A percentile compares a stretch with the other conserved stretches of the same genome.
These are phyloP conservation scores for Nemania abortiva DNA, from an alignment of 2,329 filamentous ascomycete species.

Conservation along the genomic window DNA sequence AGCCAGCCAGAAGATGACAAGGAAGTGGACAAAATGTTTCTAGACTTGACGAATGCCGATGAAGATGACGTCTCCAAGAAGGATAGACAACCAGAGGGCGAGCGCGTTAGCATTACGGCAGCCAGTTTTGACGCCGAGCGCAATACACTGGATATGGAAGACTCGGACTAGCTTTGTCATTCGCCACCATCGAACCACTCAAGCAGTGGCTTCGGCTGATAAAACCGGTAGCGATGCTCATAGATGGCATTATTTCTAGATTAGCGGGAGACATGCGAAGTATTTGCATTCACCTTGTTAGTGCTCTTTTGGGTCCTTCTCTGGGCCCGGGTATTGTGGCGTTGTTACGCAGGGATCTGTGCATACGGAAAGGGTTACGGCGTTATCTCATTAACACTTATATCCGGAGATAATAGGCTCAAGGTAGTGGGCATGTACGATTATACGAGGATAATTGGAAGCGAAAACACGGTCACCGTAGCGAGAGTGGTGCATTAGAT, in stretches of 20 bases:
- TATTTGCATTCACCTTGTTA: background rate
- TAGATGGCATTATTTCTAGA: conserved; percentile 4
- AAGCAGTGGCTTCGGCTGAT: background rate
- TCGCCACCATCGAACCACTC: background rate
- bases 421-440: conserved; percentile 34
- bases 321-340: background rate
- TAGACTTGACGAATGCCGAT: conserved; percentile 66
- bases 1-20: conserved; percentile 58
- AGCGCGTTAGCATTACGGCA: conserved; percentile 51
- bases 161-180: conserved; percentile 47
- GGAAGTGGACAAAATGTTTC: conserved; percentile 67
- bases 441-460: conserved; percentile 18
- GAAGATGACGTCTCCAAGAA: conserved; percentile 56
- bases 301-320: background rate
- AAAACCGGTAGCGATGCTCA: background rate
- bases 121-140: conserved; percentile 53
- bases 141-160: conserved; percentile 52
- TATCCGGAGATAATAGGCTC: background rate
- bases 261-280: conserved; percentile 10
- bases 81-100: conserved; percentile 50
- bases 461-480: conserved; percentile 13
- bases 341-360: conserved; percentile 6
- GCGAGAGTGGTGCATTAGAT: conserved; percentile 46
- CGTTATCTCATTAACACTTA: conserved; percentile 23
- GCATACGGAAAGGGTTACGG: conserved; percentile 29